A percentile compares a stretch with the other conserved stretches of the same genome.
Conservation (phyloP, 768 basidiomycete species). For the Terana coerulea region DNA sequence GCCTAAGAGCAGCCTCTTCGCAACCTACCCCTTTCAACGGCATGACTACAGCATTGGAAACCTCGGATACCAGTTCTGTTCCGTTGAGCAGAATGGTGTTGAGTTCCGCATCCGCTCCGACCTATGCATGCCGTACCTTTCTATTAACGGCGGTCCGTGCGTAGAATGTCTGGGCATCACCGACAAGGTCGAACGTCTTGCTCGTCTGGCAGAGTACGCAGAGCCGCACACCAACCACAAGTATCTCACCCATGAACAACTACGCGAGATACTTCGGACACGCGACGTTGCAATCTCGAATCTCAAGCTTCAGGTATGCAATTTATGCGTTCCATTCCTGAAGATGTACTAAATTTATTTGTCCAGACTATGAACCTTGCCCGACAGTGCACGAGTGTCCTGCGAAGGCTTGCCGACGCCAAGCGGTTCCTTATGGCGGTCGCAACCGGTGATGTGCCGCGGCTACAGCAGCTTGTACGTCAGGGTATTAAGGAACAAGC, state of each 20-base stretch:
- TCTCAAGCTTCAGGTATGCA: conserved; percentile 7
- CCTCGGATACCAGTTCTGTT: conserved; percentile 6
- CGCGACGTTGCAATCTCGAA: neutral
- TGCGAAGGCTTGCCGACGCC: neutral
- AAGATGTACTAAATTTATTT: no score
- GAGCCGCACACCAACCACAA: conserved; percentile 5
- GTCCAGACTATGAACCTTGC: conserved; percentile 6
- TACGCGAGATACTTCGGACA: neutral
- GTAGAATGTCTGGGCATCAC: neutral
- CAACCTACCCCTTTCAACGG: conserved; percentile 8
- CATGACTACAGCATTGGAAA: neutral
- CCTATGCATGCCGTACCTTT: neutral
- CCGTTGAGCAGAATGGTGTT: conserved; percentile 3
- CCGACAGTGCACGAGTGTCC: neutral
- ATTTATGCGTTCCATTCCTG: neutral
- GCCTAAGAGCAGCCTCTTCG: neutral
- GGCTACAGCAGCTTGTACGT: conserved; percentile 24
- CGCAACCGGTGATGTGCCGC: conserved; percentile 23
- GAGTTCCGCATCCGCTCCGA: conserved; percentile 5
- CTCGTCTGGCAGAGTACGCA: neutral
- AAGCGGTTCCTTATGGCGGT: conserved; percentile 14
- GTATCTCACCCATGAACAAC: conserved; percentile 7
- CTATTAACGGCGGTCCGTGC: neutral
- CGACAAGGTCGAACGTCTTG: neutral
- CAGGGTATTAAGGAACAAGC: conserved; percentile 15